phyloP scores from a whole-genome alignment of 73 alveolate species.

The Blepharisma japonicum region DNA sequence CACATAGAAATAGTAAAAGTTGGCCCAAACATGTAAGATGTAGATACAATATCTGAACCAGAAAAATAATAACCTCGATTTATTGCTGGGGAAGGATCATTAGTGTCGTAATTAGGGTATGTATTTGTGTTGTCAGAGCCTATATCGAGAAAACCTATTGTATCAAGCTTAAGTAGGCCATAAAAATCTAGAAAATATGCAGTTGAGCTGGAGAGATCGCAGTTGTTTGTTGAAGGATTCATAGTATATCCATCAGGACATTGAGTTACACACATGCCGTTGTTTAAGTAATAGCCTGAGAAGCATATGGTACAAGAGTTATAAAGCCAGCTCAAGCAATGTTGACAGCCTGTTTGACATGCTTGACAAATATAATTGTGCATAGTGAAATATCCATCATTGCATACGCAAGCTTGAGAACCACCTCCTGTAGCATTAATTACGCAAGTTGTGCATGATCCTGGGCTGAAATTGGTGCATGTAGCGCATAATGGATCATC shows the following conservation, averaged over 20 bases:
- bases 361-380: too few species aligned
- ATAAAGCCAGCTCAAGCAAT: too few species aligned
- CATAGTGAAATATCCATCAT: too few species aligned
- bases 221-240: background rate
- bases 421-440: too few species aligned
- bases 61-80: slow-evolving; percentile 14
- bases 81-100: background rate
- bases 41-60: background rate
- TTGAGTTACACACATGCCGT: background rate
- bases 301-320: background rate
- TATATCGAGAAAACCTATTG: background rate
- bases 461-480: too few species aligned
- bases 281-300: background rate
- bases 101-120: slow-evolving; percentile 6
- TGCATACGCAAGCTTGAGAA: too few species aligned
- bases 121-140: background rate
- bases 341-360: too few species aligned
- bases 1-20: background rate
- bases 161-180: background rate
- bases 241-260: slow-evolving; percentile 28
- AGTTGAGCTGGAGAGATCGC: background rate
- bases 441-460: too few species aligned
- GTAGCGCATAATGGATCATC: too few species aligned
- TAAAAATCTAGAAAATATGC: background rate
- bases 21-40: background rate